Percentiles rank a stretch among this genome's conserved stretches.
phyloP scores from a whole-genome alignment of 371 early-diverging fungal genomes.

The Mortierella sp. region DNA sequence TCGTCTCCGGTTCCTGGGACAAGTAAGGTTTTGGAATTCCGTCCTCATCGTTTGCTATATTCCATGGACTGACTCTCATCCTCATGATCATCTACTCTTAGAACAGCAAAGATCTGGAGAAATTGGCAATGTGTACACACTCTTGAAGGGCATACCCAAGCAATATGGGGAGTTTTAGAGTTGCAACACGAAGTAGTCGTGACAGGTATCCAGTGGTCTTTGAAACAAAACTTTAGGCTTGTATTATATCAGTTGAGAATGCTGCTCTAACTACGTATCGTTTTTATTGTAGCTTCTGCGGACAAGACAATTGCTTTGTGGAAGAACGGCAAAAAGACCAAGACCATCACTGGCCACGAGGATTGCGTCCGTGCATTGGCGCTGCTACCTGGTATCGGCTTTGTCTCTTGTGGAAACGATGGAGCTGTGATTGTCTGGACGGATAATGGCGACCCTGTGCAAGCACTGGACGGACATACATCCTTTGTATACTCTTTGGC shows the following conservation, averaged over 20 bases:
- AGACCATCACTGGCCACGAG: slow-evolving; percentile 88
- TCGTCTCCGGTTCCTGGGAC: slow-evolving; percentile 98
- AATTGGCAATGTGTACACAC: slow-evolving; percentile 76
- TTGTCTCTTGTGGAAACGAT: slow-evolving; percentile 93
- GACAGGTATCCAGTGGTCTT: slow-evolving; percentile 72
- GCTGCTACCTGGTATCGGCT: slow-evolving; percentile 71
- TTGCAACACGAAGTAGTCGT: slow-evolving; percentile 78
- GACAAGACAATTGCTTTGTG: slow-evolving; percentile 94
- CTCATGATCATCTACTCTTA: slow-evolving; percentile 23
- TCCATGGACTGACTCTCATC: neutral
- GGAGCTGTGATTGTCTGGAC: slow-evolving; percentile 89
- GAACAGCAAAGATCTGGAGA: slow-evolving; percentile 91
- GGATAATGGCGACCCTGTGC: slow-evolving; percentile 78
- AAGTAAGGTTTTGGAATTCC: slow-evolving; percentile 66
- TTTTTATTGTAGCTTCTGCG: slow-evolving; percentile 79
- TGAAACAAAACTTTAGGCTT: neutral
- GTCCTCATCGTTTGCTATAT: neutral
- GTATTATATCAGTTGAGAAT: neutral
- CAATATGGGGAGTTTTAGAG: slow-evolving; percentile 93
- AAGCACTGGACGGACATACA: slow-evolving; percentile 89
- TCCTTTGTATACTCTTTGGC: slow-evolving; percentile 93
- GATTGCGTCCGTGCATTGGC: slow-evolving; percentile 93
- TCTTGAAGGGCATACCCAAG: slow-evolving; percentile 85
- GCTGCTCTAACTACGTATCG: neutral
- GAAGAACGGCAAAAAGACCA: slow-evolving; percentile 77